A percentile compares a stretch with the other conserved stretches of the same genome.
Conservation (phyloP, 2,329 filamentous ascomycete species). For the Tolypocladium album region DNA sequence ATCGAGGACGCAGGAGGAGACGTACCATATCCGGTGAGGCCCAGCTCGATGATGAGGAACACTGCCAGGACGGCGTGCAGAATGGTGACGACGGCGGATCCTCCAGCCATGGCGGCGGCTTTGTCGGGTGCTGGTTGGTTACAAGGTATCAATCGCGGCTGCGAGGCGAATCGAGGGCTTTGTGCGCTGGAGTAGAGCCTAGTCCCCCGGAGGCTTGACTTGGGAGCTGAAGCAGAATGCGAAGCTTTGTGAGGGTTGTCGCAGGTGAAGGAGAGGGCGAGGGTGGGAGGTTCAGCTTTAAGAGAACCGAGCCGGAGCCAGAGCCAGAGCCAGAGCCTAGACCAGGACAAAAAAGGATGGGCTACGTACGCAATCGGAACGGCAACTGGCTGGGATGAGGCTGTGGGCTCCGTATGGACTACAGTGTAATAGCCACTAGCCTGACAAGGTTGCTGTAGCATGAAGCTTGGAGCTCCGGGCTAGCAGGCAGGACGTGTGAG, state of each 20-base stretch:
- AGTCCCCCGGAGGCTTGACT: not conserved
- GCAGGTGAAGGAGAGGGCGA: not conserved
- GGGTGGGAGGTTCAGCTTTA: not conserved
- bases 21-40: slow-evolving; percentile 62
- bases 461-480: no score
- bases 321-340: not conserved
- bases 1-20: not conserved
- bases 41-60: slow-evolving; percentile 65
- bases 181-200: not conserved
- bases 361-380: not conserved
- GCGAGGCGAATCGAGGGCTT: no score
- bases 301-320: not conserved
- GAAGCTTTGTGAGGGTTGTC: not conserved
- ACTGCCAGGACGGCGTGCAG: slow-evolving; percentile 57
- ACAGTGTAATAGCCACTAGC: not conserved
- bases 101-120: slow-evolving; percentile 32
- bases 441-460: no score
- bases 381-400: not conserved
- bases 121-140: not conserved
- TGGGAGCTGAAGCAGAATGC: not conserved
- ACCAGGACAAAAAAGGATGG: not conserved
- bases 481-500: no score
- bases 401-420: not conserved
- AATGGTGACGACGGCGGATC: slow-evolving; percentile 41
- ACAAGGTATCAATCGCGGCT: not conserved